Evolutionary conservation across 75 land plant genomes (phyloP).

Genomic region (Azolla pinnata): DNA sequence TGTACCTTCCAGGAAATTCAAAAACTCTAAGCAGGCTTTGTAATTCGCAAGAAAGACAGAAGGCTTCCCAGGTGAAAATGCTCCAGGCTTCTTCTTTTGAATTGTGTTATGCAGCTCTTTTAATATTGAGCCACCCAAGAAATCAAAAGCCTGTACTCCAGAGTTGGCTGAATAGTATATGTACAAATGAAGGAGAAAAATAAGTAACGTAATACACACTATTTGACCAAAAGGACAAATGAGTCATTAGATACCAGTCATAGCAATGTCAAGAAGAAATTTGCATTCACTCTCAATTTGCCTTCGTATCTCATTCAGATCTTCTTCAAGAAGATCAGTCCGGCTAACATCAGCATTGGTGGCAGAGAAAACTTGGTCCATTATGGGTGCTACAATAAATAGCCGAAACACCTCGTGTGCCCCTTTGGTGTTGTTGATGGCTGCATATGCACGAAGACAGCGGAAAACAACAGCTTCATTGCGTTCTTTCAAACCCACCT

Average conservation of each 20-base stretch:
- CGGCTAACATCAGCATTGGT: slow-evolving; percentile 27
- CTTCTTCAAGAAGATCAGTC: slow-evolving; percentile 56
- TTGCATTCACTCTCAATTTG: slow-evolving; percentile 71
- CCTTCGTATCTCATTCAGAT: slow-evolving; percentile 49
- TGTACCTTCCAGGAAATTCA: slow-evolving; percentile 77
- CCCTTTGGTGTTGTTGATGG: slow-evolving; percentile 69
- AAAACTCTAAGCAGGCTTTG: slow-evolving; percentile 76
- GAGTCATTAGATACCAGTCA: slow-evolving; percentile 41
- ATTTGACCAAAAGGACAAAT: background rate
- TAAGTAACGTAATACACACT: background rate
- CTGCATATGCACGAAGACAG: slow-evolving; percentile 97
- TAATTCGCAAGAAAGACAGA: slow-evolving; percentile 69
- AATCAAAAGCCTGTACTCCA: slow-evolving; percentile 90
- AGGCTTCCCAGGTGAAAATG: slow-evolving; percentile 95
- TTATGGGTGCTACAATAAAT: slow-evolving; percentile 58
- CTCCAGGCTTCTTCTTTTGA: slow-evolving; percentile 81
- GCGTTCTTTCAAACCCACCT: slow-evolving; percentile 54
- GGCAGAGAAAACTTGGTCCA: slow-evolving; percentile 47
- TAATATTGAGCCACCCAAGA: slow-evolving; percentile 86
- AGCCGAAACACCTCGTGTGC: slow-evolving; percentile 89
- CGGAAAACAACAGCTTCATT: slow-evolving; percentile 75
- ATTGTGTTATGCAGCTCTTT: slow-evolving; percentile 80
- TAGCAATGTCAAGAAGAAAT: slow-evolving; percentile 80
- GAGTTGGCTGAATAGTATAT: slow-evolving; percentile 83
- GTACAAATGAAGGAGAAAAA: slow-evolving; percentile 5